A percentile compares a stretch with the other conserved stretches of the same genome.
These are phyloP conservation scores for Russula griseocarnosa DNA, from an alignment of 768 basidiomycete species.

Conservation along the genomic window DNA sequence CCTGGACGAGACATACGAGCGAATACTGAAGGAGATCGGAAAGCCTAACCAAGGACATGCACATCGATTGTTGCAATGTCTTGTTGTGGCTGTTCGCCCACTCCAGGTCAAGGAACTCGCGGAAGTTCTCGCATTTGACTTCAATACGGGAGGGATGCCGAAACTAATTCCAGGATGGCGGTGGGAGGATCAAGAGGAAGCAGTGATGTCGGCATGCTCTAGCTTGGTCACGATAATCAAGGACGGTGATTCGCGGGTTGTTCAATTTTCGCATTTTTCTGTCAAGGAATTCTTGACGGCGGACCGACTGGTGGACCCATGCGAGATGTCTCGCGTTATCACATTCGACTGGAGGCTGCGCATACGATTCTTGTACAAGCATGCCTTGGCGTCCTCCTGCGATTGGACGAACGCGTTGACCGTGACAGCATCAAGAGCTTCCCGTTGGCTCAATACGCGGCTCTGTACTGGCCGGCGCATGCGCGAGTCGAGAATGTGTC, in stretches of 20 bases:
- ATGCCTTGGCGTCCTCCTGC: background rate
- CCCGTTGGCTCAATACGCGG: background rate
- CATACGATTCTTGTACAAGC: slow-evolving; percentile 2
- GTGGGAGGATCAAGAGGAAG: background rate
- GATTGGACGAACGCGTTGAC: background rate
- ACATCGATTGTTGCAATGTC: slow-evolving; percentile 11
- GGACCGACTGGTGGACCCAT: background rate
- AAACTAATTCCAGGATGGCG: background rate
- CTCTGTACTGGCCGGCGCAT: background rate
- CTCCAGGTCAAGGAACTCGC: slow-evolving; percentile 1
- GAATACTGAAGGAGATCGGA: slow-evolving; percentile 4
- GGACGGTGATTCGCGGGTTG: background rate
- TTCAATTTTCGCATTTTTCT: slow-evolving; percentile 6
- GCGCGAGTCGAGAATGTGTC: background rate
- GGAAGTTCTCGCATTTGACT: background rate
- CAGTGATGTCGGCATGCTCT: slow-evolving; percentile 6
- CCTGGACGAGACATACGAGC: slow-evolving; percentile 12
- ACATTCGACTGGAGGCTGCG: background rate
- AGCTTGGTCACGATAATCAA: background rate
- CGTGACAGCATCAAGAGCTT: background rate
- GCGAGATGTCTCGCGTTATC: background rate
- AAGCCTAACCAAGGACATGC: slow-evolving; percentile 5
- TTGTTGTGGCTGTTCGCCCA: slow-evolving; percentile 3
- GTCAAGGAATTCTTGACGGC: slow-evolving; percentile 12
- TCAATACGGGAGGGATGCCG: background rate